phyloP scores from a whole-genome alignment of 2,329 filamentous ascomycete genomes.

The Cordyceps militaris region DNA sequence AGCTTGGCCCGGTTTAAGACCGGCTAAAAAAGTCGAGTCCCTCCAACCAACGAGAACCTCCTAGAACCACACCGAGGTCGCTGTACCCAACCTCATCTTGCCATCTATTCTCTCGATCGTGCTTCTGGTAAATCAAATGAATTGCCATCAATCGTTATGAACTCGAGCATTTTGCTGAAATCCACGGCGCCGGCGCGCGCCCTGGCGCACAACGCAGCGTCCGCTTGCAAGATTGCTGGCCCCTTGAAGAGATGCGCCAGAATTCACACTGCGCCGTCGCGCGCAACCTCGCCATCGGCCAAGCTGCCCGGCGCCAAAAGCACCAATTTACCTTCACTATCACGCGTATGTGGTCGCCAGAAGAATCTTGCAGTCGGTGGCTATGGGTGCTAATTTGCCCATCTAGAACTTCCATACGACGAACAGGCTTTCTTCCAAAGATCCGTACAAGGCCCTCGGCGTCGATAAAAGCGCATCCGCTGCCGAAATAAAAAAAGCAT shows the following conservation, averaged over 20 bases:
- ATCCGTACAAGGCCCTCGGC: conserved; percentile 84
- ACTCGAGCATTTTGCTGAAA: conserved; percentile 40
- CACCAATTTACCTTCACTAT: conserved; percentile 16
- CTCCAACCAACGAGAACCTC: conserved; percentile 7
- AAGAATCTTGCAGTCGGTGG: background rate
- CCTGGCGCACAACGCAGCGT: conserved; percentile 35
- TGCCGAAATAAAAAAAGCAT: conserved; percentile 93
- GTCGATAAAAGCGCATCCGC: conserved; percentile 75
- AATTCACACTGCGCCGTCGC: conserved; percentile 25
- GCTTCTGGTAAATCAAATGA: conserved; percentile 20
- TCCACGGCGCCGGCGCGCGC: conserved; percentile 39
- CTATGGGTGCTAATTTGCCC: conserved; percentile 6
- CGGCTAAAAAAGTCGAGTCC: conserved; percentile 16
- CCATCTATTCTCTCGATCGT: background rate
- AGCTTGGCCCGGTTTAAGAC: conserved; percentile 15
- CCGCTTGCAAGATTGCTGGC: conserved; percentile 33
- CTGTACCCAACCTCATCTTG: background rate
- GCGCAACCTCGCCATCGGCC: conserved; percentile 16
- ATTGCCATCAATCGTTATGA: conserved; percentile 33
- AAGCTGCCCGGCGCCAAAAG: conserved; percentile 18
- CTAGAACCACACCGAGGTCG: conserved; percentile 5
- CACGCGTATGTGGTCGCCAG: conserved; percentile 23
- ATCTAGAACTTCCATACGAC: conserved; percentile 56
- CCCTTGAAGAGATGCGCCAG: conserved; percentile 31
- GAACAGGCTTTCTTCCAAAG: conserved; percentile 48